Conservation (phyloP, 2,329 filamentous ascomycete genomes). For the Aspergillus jensenii region DNA sequence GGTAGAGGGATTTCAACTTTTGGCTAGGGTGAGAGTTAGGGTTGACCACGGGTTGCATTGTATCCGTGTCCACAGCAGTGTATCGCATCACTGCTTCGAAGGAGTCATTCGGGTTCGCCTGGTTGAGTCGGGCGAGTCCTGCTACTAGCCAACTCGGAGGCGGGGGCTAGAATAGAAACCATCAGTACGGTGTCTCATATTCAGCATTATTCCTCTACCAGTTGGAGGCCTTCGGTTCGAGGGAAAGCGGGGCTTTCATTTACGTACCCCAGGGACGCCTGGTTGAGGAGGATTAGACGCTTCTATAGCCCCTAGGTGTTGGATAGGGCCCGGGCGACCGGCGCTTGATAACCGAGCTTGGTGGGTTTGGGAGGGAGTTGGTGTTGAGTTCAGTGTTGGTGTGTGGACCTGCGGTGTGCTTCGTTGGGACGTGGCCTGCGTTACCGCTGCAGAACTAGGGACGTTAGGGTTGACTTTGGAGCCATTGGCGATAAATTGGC, state of each 20-base stretch:
- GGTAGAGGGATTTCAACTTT: constrained; percentile 73
- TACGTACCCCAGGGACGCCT: constrained; percentile 46
- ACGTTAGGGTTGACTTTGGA: constrained; percentile 31
- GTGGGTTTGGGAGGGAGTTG: constrained; percentile 33
- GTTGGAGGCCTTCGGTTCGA: constrained; percentile 15
- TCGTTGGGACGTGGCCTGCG: constrained; percentile 45
- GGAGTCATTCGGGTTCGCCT: constrained; percentile 71
- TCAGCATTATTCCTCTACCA: neutral
- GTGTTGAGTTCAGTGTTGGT: constrained; percentile 56
- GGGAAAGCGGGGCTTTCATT: constrained; percentile 20
- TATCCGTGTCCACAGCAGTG: constrained; percentile 72
- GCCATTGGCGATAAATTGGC: constrained; percentile 60
- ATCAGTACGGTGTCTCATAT: constrained; percentile 9
- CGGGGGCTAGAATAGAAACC: constrained; percentile 60
- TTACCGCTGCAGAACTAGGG: constrained; percentile 45
- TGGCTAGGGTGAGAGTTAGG: constrained; percentile 54
- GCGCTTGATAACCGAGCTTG: constrained; percentile 27
- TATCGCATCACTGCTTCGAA: constrained; percentile 94
- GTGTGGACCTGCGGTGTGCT: constrained; percentile 50
- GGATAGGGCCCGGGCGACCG: constrained; percentile 28
- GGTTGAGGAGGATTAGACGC: constrained; percentile 44
- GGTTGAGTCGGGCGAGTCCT: constrained; percentile 70
- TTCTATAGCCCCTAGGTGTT: constrained; percentile 47
- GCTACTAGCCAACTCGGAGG: constrained; percentile 81
- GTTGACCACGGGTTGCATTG: constrained; percentile 62